These are phyloP conservation scores for Phytopythium ostracodes DNA, from an alignment of 352 stramenopile species.

Conservation along the genomic window DNA sequence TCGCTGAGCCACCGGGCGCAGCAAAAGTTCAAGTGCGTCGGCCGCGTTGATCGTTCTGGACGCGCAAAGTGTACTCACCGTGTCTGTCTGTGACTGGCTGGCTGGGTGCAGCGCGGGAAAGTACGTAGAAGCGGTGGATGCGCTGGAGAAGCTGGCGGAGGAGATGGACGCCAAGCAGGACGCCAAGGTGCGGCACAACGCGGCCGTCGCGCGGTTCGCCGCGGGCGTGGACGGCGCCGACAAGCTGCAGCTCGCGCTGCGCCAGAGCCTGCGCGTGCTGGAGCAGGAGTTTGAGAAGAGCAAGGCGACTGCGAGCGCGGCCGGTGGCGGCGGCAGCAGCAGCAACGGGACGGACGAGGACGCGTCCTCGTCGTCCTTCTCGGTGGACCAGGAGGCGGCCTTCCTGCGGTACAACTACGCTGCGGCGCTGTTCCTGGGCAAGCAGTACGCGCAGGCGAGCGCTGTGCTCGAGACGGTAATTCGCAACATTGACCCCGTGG, in stretches of 20 bases:
- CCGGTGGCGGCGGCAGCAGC: conserved; percentile 6
- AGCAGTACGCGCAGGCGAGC: conserved; percentile 88
- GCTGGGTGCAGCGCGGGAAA: conserved; percentile 33
- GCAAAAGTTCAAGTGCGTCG: conserved; percentile 82
- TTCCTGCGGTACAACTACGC: conserved; percentile 91
- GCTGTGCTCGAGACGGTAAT: conserved; percentile 84
- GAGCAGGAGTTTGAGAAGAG: conserved; percentile 48
- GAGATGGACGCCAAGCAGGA: conserved; percentile 73
- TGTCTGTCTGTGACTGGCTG: neutral
- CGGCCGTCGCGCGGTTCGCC: conserved; percentile 68
- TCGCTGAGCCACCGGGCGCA: conserved; percentile 82
- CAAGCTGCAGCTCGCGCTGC: conserved; percentile 76
- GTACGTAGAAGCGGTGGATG: conserved; percentile 82
- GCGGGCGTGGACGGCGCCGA: conserved; percentile 51
- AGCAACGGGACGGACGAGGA: conserved; percentile 21
- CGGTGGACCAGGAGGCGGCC: conserved; percentile 79
- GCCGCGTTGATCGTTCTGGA: neutral
- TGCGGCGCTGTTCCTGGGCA: conserved; percentile 81
- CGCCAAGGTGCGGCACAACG: conserved; percentile 85
- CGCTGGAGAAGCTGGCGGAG: conserved; percentile 76
- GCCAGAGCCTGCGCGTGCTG: conserved; percentile 58
- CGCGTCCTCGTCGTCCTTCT: conserved; percentile 20
- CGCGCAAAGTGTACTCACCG: neutral
- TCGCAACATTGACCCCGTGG: conserved; percentile 87
- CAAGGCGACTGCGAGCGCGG: conserved; percentile 9